phyloP scores from a whole-genome alignment of 139 green algal genomes.

The Haematococcus lacustris region DNA sequence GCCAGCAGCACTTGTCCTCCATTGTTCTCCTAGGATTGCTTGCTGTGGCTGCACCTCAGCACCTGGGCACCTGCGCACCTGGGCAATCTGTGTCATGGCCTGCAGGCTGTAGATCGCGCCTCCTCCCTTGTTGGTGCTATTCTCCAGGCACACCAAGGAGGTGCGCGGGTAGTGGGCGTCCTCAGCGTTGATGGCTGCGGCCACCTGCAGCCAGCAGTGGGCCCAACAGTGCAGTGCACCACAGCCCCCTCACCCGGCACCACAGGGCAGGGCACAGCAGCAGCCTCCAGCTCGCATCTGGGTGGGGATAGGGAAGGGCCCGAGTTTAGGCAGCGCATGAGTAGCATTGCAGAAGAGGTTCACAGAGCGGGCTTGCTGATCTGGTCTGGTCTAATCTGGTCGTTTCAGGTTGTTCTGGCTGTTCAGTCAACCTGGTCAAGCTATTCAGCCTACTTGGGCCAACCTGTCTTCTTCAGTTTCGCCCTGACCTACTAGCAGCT shows the following conservation, averaged over 20 bases:
- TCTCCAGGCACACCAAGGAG: slow-evolving; percentile 57
- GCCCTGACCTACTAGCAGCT: not conserved
- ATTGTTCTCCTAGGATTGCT: no score
- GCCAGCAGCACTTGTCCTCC: no score
- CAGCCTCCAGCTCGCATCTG: not conserved
- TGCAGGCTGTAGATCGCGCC: slow-evolving; percentile 45
- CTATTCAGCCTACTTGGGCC: no score
- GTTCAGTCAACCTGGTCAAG: not conserved
- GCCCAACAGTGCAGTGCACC: no score
- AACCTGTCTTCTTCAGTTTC: no score
- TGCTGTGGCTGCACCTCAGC: no score
- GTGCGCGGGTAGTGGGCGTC: slow-evolving; percentile 62
- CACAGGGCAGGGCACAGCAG: not conserved
- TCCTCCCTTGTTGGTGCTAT: slow-evolving; percentile 70
- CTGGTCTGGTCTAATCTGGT: not conserved
- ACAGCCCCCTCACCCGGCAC: not conserved
- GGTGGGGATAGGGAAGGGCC: not conserved
- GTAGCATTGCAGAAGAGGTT: not conserved
- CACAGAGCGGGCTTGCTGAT: not conserved
- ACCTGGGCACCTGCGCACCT: no score
- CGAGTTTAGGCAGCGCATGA: not conserved
- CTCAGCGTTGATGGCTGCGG: slow-evolving; percentile 28
- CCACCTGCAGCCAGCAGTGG: slow-evolving; percentile 11
- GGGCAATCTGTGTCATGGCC: slow-evolving; percentile 38
- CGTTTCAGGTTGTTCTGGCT: not conserved